Percentiles rank a stretch among this genome's conserved stretches.
Conservation (phyloP, 192 early-diverging fungal species). For the Entomortierella lignicola region DNA sequence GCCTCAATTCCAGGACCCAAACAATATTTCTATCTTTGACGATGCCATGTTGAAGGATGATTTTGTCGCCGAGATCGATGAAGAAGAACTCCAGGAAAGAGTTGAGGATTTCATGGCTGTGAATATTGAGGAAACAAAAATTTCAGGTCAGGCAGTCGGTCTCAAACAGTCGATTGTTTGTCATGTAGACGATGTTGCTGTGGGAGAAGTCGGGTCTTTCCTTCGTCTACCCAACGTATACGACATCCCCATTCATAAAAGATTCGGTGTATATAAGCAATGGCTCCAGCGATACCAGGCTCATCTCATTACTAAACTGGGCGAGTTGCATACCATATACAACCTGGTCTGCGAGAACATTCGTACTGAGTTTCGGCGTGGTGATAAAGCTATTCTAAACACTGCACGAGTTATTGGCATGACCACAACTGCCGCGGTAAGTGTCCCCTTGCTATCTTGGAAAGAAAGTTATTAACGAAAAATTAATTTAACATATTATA, state of each 20-base stretch:
- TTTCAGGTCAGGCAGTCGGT: slow-evolving; percentile 11
- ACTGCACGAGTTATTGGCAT: slow-evolving; percentile 62
- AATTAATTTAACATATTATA: neutral
- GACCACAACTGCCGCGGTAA: slow-evolving; percentile 70
- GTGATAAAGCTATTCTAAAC: slow-evolving; percentile 36
- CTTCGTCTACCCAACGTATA: slow-evolving; percentile 26
- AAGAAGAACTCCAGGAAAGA: slow-evolving; percentile 58
- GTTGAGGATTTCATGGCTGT: slow-evolving; percentile 57
- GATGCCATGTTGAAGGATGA: slow-evolving; percentile 41
- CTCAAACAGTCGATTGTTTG: slow-evolving; percentile 45
- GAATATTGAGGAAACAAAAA: slow-evolving; percentile 23
- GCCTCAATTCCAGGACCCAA: slow-evolving; percentile 33
- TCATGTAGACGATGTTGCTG: slow-evolving; percentile 14
- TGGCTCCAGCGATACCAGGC: slow-evolving; percentile 42
- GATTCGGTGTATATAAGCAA: slow-evolving; percentile 45
- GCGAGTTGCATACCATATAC: slow-evolving; percentile 14
- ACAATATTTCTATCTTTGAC: slow-evolving; percentile 49
- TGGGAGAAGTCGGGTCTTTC: slow-evolving; percentile 26
- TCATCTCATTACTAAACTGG: slow-evolving; percentile 7
- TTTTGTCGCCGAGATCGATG: slow-evolving; percentile 60
- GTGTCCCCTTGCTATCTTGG: neutral
- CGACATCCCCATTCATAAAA: slow-evolving; percentile 39
- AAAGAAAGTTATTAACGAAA: neutral
- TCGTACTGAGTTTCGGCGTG: slow-evolving; percentile 18
- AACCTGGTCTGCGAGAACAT: slow-evolving; percentile 41